Evolutionary conservation across 2,329 filamentous ascomycete genomes (phyloP).

Genomic region (Beauveria brongniartii): DNA sequence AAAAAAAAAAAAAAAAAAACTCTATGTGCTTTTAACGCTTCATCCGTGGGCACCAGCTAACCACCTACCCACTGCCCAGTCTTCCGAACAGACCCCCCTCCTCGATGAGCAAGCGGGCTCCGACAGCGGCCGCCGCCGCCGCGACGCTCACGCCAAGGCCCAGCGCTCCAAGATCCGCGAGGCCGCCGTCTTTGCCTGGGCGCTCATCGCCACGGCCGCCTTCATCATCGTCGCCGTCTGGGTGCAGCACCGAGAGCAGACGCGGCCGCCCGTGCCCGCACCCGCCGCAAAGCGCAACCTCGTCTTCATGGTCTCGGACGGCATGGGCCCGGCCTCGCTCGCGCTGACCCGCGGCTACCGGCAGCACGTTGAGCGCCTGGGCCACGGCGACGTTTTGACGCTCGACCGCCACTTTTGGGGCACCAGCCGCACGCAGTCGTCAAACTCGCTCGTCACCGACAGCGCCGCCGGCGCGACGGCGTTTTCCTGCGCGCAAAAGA

Average conservation of each 20-base stretch:
- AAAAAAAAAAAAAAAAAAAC: too few relatives aligned
- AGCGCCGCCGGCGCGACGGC: constrained; percentile 95
- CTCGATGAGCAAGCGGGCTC: background rate
- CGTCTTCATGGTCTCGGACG: constrained; percentile 98
- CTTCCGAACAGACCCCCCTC: constrained; percentile 9
- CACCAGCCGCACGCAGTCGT: constrained; percentile 77
- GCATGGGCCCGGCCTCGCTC: constrained; percentile 92
- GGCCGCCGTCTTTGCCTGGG: constrained; percentile 72
- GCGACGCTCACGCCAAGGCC: background rate
- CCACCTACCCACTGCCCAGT: background rate
- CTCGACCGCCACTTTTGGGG: constrained; percentile 89
- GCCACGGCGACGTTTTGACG: constrained; percentile 64
- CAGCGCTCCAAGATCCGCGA: constrained; percentile 51
- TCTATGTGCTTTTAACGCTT: background rate
- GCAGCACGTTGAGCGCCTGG: constrained; percentile 67
- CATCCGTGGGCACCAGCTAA: background rate
- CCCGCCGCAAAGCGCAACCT: constrained; percentile 71
- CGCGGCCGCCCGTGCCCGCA: constrained; percentile 28
- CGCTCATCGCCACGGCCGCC: constrained; percentile 66
- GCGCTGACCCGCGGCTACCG: constrained; percentile 80
- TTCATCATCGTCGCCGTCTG: constrained; percentile 74
- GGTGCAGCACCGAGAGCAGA: constrained; percentile 61
- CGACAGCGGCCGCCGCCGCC: background rate
- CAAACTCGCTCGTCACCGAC: constrained; percentile 81
- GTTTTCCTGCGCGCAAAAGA: constrained; percentile 88